Base-by-base conservation (phyloP, 805 yeast genomes). In the Zygotorulaspora chibaensis region DNA sequence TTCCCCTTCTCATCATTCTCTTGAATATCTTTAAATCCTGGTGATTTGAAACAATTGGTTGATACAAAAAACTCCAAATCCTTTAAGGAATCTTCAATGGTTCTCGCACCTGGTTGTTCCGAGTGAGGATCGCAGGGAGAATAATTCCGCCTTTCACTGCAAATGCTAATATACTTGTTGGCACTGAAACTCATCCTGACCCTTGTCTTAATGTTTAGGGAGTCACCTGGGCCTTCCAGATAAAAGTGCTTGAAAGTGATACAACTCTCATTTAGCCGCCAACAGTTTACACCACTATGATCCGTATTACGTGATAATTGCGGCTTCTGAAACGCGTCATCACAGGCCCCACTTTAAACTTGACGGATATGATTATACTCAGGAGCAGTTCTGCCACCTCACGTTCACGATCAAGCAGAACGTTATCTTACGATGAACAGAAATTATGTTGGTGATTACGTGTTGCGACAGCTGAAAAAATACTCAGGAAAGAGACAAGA, bases 71-170 rank as follows among this genome's bases (percentile, higher is more conserved):
- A 40, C 38, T 54, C 55, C 35, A 54, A 41, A 25, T 54, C 57
- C 40, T 42, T 54, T 38, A 54, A 40, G 8, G 54, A 52, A 37
- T 54, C 57, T 30, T 52, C 55, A n/a, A 54, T 50, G 10, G 57
- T 52, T 37, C 51, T 49, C 15, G 26, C 31, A 15, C 35, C 35
- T 20, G 7, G 25, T 7, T 20, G 25, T 20, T 20, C 25, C 25
- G 25, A 20, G 7, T 20, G 25, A 5, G 25, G 7, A 7, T 7
- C 7, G 25, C 25, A 4, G 7, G 7, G 7, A 20, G 25, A 20
- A 20, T 5, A 20, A 20, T 20, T 20, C 25, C 25, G 7, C 25
- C 25, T 20, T 5, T 20, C 25, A 20, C 7, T 20, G 25, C 25
- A 20, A 20, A 20, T 5, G 25, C 25, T 20, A 20, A 7, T 20